Base-by-base conservation (phyloP, 495 filamentous ascomycete species). In the Penicillium tannophilum region DNA sequence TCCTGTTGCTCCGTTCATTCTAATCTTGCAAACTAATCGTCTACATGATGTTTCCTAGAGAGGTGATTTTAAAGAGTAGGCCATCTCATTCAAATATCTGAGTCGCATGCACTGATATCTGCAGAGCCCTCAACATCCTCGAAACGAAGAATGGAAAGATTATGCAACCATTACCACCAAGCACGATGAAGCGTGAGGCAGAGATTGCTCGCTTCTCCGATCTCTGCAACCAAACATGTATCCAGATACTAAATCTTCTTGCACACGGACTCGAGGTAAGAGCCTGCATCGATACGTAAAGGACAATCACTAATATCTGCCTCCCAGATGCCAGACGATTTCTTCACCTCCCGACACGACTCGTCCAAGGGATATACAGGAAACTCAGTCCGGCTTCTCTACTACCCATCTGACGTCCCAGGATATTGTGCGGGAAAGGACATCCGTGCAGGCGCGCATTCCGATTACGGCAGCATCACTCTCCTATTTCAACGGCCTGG, bases 81-180 rank as follows among this genome's bases (percentile, higher is more conserved):
- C 31, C 2, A 41, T 30, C 23, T 28, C 26, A 20, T 16, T 8
- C 19, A 17, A 10, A 10, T 31, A 2, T 23, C 20, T n/a, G 20
- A 20, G 9, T 23, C 7, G 16, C 3, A n/a, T 19, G 6, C 11
- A 24, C 24, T 23, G 4, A 23, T 20, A 46, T 17, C 9, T 45
- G n/a, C 19, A 91, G 90, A 75, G 88, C 86, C 17, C 86, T 96
- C 75, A 96, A 96, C 70, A 83, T 96, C 45, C 87, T 86, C 60
- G 80, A 86, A 67, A 90, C 90, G 63, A 16, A 71, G 17, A 57
- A 85, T 59, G 77, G 78, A 63, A 83, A 86, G 64, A 77, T 88
- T 26, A 84, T 88, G 48, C 91, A 94, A 67, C 84, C 88, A 33
- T 74, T 94, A 23, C 89, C 91, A 0, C 63, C 71, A 16, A 69